Base-by-base conservation (phyloP, 495 filamentous ascomycete genomes). In the Staphylotrichum longicolle region DNA sequence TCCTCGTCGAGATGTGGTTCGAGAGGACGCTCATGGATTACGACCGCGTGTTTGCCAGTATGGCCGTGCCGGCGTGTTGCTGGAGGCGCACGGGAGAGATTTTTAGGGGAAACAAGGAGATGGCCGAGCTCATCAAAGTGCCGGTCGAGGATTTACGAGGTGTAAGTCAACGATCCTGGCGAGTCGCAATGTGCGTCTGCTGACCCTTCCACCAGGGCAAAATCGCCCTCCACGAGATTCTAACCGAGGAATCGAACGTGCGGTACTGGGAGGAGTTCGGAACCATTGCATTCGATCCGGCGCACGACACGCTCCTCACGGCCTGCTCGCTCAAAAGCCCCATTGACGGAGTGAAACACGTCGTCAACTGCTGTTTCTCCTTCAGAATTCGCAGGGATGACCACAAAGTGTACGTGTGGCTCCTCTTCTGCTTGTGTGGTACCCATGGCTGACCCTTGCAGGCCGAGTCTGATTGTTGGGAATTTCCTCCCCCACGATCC, bases 211-310 rank as follows among this genome's bases (percentile, higher is more conserved):
- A 51, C 33, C 63, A 98, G 93, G 94, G 94, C 47, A 95, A 96
- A 73, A 85, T 97, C 61, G 90, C 93, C 9, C 83, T 99, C 41
- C 96, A 99, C 72, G 92, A 99, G 68, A 92, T 99, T 54, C 85
- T 99, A 41, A 89, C 89, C 6, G 94, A 98, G 75, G 90, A 94
- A 52, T 93, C 93, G 58, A 83, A 95, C 51, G 95, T 98, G 63
- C 88, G 88, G 72, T 99, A 99, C 68, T 99, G 94, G 94, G 93
- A 99, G 75, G 96, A 98, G 68, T 98, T 98, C 69, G 92, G 93
- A 14, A 90, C 90, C n/a, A 97, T 99, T 68, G 94, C 95, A 27
- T 99, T 99, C 69, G 94, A 99, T 71, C 86, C 85, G 57, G 86
- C 83, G n/a, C 94, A 98, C 74, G 97, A 98, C 74, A 93, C 93